These are phyloP conservation scores for Hygrophila difformis DNA, from an alignment of 257 asterid genomes.

Conservation along the genomic window DNA sequence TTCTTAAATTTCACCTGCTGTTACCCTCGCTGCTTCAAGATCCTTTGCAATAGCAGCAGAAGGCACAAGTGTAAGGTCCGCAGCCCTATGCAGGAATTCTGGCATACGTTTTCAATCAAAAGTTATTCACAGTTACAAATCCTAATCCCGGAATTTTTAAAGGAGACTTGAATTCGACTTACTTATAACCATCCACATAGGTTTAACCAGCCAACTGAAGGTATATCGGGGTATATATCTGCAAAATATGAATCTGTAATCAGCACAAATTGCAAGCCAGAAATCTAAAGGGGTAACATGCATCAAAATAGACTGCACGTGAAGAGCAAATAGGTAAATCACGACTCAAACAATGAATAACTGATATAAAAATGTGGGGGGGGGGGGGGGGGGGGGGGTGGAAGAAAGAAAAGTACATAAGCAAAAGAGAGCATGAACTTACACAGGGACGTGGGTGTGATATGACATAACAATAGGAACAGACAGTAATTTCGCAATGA, in stretches of 20 bases:
- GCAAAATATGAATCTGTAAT: slow-evolving; percentile 27
- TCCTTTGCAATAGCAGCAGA: slow-evolving; percentile 95
- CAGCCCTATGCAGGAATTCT: slow-evolving; percentile 93
- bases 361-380: too few species aligned
- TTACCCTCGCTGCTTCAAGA: slow-evolving; percentile 66
- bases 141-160: background rate
- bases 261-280: slow-evolving; percentile 20
- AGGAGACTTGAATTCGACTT: slow-evolving; percentile 21
- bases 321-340: background rate
- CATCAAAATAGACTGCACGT: too few species aligned
- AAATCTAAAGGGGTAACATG: background rate
- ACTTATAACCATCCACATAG: slow-evolving; percentile 93
- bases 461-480: slow-evolving; percentile 94
- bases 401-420: too few species aligned
- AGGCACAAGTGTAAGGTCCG: slow-evolving; percentile 90
- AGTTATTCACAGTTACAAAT: slow-evolving; percentile 9
- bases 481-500: slow-evolving; percentile 65
- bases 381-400: too few species aligned
- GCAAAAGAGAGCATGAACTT: slow-evolving; percentile 18
- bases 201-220: slow-evolving; percentile 89
- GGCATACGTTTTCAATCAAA: slow-evolving; percentile 19
- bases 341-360: too few species aligned
- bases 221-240: slow-evolving; percentile 96
- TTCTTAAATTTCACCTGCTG: slow-evolving; percentile 74
- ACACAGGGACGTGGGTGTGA: slow-evolving; percentile 99